A percentile compares a stretch with the other conserved stretches of the same genome.
Evolutionary conservation across 345 rosid genomes (phyloP).

Genomic region (Populus nigra): DNA sequence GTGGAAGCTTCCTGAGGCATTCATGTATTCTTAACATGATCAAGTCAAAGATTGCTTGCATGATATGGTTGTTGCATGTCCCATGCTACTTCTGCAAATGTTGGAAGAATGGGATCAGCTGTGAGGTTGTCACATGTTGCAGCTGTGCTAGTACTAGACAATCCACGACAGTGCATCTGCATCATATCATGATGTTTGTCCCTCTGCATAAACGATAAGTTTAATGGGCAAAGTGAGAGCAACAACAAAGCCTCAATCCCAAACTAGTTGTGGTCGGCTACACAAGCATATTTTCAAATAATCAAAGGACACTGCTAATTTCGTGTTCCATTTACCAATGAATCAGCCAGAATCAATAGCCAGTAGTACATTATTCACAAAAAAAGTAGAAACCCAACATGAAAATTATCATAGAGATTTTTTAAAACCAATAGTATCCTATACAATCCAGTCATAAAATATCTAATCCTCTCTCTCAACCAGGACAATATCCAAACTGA

Average conservation of each 20-base stretch:
- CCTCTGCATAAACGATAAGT: slow-evolving; percentile 7
- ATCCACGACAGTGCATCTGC: neutral
- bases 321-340: neutral
- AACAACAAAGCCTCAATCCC: neutral
- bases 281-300: neutral
- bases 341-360: neutral
- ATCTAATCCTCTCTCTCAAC: neutral
- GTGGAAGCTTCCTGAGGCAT: neutral
- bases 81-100: neutral
- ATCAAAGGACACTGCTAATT: neutral
- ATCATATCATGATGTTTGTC: slow-evolving; percentile 3
- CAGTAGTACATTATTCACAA: neutral
- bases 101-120: neutral
- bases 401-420: neutral
- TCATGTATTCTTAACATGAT: neutral
- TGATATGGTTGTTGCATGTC: neutral
- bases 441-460: neutral
- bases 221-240: neutral
- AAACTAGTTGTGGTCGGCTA: neutral
- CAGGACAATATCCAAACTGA: neutral
- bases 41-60: neutral
- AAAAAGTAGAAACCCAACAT: neutral
- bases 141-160: neutral
- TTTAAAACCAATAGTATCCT: neutral
- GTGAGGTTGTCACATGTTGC: neutral